Conservation (phyloP, 73 alveolate genomes). For the Paramecium pentaurelia region DNA sequence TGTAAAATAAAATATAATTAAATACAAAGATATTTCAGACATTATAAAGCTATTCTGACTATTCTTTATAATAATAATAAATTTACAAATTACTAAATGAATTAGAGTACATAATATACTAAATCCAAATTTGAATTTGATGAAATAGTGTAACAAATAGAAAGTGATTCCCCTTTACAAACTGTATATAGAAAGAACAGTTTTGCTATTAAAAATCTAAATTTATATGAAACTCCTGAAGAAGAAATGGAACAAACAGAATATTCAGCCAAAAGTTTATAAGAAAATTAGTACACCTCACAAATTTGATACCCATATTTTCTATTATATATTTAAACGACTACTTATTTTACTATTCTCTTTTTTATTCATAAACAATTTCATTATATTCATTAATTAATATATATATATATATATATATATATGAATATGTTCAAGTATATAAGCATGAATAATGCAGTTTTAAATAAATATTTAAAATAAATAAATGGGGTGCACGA, state of each 20-base stretch:
- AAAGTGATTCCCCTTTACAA: not conserved
- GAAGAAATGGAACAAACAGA: not conserved
- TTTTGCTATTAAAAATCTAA: not conserved
- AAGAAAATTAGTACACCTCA: not conserved
- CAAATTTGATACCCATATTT: not conserved
- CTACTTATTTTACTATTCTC: not conserved
- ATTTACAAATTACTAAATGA: not conserved
- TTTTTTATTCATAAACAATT: not conserved
- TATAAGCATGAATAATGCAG: not conserved
- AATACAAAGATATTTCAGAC: not conserved
- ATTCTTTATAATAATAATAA: not conserved
- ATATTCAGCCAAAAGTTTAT: not conserved
- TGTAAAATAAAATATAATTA: not conserved
- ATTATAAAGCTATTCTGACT: not conserved
- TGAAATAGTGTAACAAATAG: not conserved
- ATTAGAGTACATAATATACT: not conserved
- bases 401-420: not conserved
- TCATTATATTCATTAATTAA: not conserved
- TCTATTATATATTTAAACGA: not conserved
- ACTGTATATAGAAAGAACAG: not conserved
- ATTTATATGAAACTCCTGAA: not conserved
- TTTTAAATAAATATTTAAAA: slow-evolving; percentile 11
- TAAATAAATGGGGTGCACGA: not conserved
- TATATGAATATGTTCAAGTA: not conserved
- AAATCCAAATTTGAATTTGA: not conserved